Percentiles rank a stretch among this genome's conserved stretches.
phyloP scores from a whole-genome alignment of 2,329 filamentous ascomycete species.

The Microsporum canis region DNA sequence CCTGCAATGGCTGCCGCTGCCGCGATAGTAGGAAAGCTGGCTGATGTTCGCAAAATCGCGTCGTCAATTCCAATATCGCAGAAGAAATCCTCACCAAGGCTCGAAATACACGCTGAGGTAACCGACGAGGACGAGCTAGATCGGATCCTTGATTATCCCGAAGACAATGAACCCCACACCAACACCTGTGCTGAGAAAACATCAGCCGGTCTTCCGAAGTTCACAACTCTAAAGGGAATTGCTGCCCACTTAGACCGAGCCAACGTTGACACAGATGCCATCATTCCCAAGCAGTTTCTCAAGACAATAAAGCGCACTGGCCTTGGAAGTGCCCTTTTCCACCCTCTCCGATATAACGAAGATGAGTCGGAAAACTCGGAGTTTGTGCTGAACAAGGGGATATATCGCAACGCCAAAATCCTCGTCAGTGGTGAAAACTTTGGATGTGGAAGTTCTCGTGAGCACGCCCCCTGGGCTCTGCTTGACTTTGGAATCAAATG shows the following conservation, averaged over 20 bases:
- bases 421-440: conserved; percentile 91
- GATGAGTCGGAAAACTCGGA: conserved; percentile 64
- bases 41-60: conserved; percentile 75
- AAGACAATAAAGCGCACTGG: conserved; percentile 99
- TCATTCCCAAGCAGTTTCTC: conserved; percentile 98
- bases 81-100: conserved; percentile 45
- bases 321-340: conserved; percentile 77
- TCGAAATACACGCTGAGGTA: conserved; percentile 50
- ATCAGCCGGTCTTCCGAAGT: conserved; percentile 64
- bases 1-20: conserved; percentile 93
- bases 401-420: conserved; percentile 75
- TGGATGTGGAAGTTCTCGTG: conserved; percentile 81
- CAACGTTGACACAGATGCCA: conserved; percentile 97
- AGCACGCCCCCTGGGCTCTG: conserved; percentile 94
- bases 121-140: conserved; percentile 55
- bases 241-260: conserved; percentile 76
- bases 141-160: conserved; percentile 49
- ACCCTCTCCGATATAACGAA: conserved; percentile 64
- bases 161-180: conserved; percentile 50
- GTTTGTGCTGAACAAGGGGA: conserved; percentile 84
- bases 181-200: conserved; percentile 44
- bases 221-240: conserved; percentile 71
- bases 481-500: conserved; percentile 94
- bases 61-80: conserved; percentile 34
- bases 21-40: conserved; percentile 77